Evolutionary conservation across 1,139 yeast species (phyloP), one percentile per base, ranked within the genome.

Genomic region (Hansenula sp.): DNA sequence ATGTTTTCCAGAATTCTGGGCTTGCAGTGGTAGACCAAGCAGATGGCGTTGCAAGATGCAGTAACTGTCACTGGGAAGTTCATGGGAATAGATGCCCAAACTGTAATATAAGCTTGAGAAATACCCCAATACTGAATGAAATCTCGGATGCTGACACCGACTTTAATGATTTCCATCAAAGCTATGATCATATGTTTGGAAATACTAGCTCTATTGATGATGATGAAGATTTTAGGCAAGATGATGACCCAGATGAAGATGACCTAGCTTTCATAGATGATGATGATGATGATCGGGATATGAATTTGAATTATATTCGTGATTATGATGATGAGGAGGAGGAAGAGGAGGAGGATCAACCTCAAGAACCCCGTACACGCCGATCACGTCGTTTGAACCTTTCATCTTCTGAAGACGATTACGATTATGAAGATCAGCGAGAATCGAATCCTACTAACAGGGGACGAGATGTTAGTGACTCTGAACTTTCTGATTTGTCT

Each of bases 11-110:
- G 19, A 58, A 57, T 33, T 63, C 75, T 21, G 76, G 79, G 1
- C 61, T 71, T 30, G 80, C 82, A 0, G 67, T 82, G 3, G 85
- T 84, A 43, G 74, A 70, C 42, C 87, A 79, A 50, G 81, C 81
- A 24, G 96, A 88, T 59, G 93, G 91, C 2, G 90, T 88, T 8
- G 79, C 85, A 0, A 66, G 96, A 45, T 88, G 96, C 59, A 79
- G 88, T 3, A 73, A 76, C 44, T 88, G 96, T 60, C 88, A 81
- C 55, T 87, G 95, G 95, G 96, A 88, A 59, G 80, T 85, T 4
- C 74, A 71, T 49, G 83, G 84, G 0, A 63, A 70, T 5, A 65
- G 61, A 33, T 82, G 88, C 53, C 64, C 73, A 8, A 78, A 79
- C 51, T 81, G 88, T 58, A 77, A 78, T 33, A 36, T 50, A 17